Percentiles rank a stretch among this genome's conserved stretches.
These are phyloP conservation scores for Colletotrichum destructivum DNA, from an alignment of 2,329 filamentous ascomycete species.

Conservation along the genomic window DNA sequence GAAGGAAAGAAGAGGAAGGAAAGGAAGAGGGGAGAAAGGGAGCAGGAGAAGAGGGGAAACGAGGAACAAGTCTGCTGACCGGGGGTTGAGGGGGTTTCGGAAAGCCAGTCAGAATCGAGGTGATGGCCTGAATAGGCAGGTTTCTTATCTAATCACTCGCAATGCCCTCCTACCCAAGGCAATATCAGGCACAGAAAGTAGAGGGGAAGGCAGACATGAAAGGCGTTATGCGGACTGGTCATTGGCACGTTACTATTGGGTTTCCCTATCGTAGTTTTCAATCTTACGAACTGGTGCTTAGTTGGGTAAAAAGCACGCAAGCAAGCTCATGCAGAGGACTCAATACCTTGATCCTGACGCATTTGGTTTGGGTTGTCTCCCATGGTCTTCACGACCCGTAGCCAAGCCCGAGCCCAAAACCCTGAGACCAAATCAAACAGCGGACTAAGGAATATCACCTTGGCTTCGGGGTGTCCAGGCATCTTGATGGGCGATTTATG, in stretches of 20 bases:
- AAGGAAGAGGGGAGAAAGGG: constrained; percentile 3
- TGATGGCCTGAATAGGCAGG: constrained; percentile 41
- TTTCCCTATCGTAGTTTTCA: too few relatives aligned
- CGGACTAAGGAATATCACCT: background rate
- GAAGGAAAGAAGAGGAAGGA: constrained; percentile 1
- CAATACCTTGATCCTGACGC: background rate
- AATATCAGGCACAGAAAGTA: constrained; percentile 14
- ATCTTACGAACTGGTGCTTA: too few relatives aligned
- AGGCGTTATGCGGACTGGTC: background rate
- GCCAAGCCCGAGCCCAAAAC: background rate
- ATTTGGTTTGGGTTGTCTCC: background rate
- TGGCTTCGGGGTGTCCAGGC: constrained; percentile 11
- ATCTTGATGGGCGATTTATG: constrained; percentile 13
- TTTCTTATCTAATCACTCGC: constrained; percentile 38
- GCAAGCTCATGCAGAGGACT: background rate
- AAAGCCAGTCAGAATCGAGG: constrained; percentile 33
- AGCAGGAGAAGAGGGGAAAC: constrained; percentile 3
- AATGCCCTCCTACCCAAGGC: background rate
- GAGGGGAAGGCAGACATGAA: background rate
- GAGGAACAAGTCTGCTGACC: background rate
- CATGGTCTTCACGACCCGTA: background rate
- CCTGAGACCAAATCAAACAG: constrained; percentile 24
- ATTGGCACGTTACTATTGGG: background rate
- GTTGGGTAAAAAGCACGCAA: too few relatives aligned
- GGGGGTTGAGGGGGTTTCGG: constrained; percentile 7